Conservation (phyloP, 2,329 filamentous ascomycete genomes). For the Cryphonectria radicalis region DNA sequence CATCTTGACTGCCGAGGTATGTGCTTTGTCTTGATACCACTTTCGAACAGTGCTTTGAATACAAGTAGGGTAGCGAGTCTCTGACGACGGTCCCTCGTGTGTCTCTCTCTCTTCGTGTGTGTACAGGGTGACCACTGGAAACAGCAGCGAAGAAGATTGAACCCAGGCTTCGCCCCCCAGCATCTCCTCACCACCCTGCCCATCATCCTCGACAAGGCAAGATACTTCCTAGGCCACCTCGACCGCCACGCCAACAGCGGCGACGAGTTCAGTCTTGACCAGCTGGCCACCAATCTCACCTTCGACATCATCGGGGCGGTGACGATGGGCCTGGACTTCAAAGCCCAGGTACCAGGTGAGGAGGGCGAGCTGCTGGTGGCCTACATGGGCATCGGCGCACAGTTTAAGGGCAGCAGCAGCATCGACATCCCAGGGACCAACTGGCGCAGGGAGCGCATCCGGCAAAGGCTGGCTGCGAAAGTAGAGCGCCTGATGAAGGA, state of each 20-base stretch:
- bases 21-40: not conserved
- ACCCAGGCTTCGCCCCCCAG: slow-evolving; percentile 44
- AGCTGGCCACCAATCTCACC: slow-evolving; percentile 39
- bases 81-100: not conserved
- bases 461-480: slow-evolving; percentile 10
- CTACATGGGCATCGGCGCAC: slow-evolving; percentile 18
- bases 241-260: slow-evolving; percentile 36
- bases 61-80: not conserved
- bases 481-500: slow-evolving; percentile 23
- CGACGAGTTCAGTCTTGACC: slow-evolving; percentile 37
- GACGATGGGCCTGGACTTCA: slow-evolving; percentile 26
- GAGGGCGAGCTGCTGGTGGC: slow-evolving; percentile 23
- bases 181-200: slow-evolving; percentile 45
- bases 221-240: slow-evolving; percentile 38
- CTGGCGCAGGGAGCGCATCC: slow-evolving; percentile 13
- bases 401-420: not conserved
- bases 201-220: slow-evolving; percentile 41
- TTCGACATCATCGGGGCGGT: slow-evolving; percentile 43
- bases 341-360: slow-evolving; percentile 20
- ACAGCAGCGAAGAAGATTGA: slow-evolving; percentile 41
- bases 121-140: slow-evolving; percentile 40
- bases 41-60: too few species aligned
- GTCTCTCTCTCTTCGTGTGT: not conserved
- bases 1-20: slow-evolving; percentile 32
- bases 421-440: slow-evolving; percentile 1